phyloP scores from a whole-genome alignment of 495 filamentous ascomycete genomes.

The Neurospora sp. region DNA sequence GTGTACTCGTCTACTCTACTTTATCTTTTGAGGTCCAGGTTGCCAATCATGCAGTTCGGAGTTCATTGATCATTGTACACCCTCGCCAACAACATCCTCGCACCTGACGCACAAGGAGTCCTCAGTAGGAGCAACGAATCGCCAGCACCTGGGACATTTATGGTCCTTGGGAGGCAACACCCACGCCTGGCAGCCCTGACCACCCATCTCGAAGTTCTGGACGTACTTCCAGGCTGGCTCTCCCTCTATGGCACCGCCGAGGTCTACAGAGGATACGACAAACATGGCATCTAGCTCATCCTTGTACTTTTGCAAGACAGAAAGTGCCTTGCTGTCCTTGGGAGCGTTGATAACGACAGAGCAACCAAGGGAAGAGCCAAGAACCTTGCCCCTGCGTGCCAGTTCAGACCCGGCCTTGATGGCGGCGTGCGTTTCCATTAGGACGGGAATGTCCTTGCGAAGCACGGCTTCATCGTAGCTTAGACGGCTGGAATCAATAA shows the following conservation, averaged over 20 bases:
- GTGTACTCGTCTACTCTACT: not conserved
- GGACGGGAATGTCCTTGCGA: conserved; percentile 43
- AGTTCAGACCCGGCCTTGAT: conserved; percentile 64
- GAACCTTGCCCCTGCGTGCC: conserved; percentile 50
- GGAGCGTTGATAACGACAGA: conserved; percentile 44
- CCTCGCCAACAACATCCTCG: conserved; percentile 46
- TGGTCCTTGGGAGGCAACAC: conserved; percentile 54
- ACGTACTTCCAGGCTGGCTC: conserved; percentile 44
- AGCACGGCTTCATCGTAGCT: conserved; percentile 18
- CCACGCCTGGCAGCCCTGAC: conserved; percentile 39
- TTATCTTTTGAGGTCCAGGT: not conserved
- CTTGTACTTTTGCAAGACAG: conserved; percentile 41
- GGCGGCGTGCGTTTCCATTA: conserved; percentile 45
- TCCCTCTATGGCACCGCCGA: conserved; percentile 29
- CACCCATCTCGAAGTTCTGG: conserved; percentile 42
- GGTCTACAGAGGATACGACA: conserved; percentile 60
- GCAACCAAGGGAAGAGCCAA: conserved; percentile 68
- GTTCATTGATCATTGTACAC: conserved; percentile 2
- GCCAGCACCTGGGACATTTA: conserved; percentile 88
- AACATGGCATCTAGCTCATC: conserved; percentile 63
- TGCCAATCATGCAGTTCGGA: not conserved
- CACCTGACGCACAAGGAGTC: conserved; percentile 65
- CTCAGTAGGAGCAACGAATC: conserved; percentile 51
- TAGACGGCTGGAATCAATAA: conserved; percentile 25
- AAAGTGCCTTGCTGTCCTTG: conserved; percentile 9